Conservation (phyloP, 352 stramenopile genomes). For the Thalassiosira tumida region DNA sequence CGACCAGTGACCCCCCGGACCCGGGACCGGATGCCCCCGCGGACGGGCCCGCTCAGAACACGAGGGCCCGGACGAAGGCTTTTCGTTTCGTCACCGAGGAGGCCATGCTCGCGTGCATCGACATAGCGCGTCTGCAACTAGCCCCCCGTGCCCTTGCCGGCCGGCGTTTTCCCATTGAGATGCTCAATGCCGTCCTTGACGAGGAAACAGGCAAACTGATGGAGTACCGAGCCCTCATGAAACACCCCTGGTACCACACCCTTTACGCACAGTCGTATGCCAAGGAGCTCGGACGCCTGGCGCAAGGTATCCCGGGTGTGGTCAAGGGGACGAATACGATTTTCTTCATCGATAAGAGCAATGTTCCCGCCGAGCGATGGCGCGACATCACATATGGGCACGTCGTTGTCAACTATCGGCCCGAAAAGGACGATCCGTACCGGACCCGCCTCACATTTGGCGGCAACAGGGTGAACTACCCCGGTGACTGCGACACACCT, state of each 20-base stretch:
- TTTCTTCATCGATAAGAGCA: slow-evolving; percentile 5
- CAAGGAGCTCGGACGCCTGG: slow-evolving; percentile 19
- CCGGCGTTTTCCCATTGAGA: too few species aligned
- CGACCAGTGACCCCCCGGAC: too few species aligned
- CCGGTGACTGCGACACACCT: slow-evolving; percentile 25
- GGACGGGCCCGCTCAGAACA: too few species aligned
- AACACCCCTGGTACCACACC: not conserved
- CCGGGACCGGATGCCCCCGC: too few species aligned
- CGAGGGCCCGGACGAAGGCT: too few species aligned
- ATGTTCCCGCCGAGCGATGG: not conserved
- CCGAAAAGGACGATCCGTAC: slow-evolving; percentile 2
- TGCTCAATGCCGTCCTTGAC: not conserved
- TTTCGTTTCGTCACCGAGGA: too few species aligned
- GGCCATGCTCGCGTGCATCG: too few species aligned
- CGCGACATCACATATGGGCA: slow-evolving; percentile 11
- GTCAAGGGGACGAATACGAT: slow-evolving; percentile 44
- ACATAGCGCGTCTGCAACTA: too few species aligned
- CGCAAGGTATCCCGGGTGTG: not conserved
- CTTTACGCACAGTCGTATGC: not conserved
- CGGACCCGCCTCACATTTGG: slow-evolving; percentile 29
- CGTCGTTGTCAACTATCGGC: not conserved
- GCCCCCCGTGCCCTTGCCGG: too few species aligned
- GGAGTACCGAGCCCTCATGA: slow-evolving; percentile 18
- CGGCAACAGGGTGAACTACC: slow-evolving; percentile 39
- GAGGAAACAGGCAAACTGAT: not conserved